Percentiles rank a stretch among this genome's conserved stretches.
Conservation (phyloP, 2,329 filamentous ascomycete genomes). For the Trichoderma polysporum region DNA sequence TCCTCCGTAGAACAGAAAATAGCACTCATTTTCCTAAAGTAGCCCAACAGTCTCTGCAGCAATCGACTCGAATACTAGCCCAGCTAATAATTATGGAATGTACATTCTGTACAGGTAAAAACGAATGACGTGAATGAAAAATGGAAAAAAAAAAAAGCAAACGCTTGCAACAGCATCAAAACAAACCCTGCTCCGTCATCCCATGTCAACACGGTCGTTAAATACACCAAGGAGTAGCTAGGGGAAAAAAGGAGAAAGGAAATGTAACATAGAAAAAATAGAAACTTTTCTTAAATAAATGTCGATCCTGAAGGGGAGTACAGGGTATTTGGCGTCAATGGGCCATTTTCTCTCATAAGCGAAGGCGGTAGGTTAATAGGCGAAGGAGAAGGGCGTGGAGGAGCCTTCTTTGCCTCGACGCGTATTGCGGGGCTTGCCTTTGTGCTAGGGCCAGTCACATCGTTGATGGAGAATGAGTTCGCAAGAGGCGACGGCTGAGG, state of each 20-base stretch:
- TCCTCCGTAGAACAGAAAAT: neutral
- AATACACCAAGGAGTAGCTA: constrained; percentile 4
- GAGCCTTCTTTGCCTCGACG: constrained; percentile 35
- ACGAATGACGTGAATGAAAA: constrained; percentile 11
- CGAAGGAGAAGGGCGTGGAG: constrained; percentile 33
- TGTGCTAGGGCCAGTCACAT: constrained; percentile 5
- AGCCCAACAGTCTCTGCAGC: neutral
- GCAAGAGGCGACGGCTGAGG: constrained; percentile 31
- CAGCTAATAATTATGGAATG: constrained; percentile 9
- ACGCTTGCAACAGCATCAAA: constrained; percentile 16
- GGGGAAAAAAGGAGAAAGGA: neutral
- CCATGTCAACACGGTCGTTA: constrained; percentile 19
- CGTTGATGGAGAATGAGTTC: constrained; percentile 28
- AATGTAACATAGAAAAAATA: neutral
- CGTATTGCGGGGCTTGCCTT: constrained; percentile 24
- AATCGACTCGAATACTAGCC: constrained; percentile 17
- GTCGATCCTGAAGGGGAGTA: constrained; percentile 6
- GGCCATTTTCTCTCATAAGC: constrained; percentile 8
- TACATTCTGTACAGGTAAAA: constrained; percentile 1
- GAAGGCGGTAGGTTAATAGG: constrained; percentile 33
- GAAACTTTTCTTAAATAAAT: constrained; percentile 7
- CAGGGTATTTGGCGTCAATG: neutral
- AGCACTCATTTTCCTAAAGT: neutral
- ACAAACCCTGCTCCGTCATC: constrained; percentile 7
- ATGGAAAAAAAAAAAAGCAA: neutral